phyloP scores from a whole-genome alignment of 176 grass and related monocot species.

The Secale cereale region DNA sequence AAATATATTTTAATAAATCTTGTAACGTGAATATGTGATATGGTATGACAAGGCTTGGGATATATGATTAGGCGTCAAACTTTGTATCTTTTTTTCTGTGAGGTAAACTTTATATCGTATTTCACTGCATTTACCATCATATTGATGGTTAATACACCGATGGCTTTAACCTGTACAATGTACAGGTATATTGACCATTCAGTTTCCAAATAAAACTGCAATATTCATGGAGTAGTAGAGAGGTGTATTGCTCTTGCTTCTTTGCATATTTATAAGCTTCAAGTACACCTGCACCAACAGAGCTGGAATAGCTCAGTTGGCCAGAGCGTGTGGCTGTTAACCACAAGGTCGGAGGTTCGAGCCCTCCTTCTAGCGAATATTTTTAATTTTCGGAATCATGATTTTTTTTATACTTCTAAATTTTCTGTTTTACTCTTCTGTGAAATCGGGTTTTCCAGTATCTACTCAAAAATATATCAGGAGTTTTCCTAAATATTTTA shows the following conservation, averaged over 20 bases:
- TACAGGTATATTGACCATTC: neutral
- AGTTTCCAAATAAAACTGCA: too few species aligned
- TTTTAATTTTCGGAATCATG: neutral
- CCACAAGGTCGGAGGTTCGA: constrained; percentile 55
- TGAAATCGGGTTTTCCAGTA: too few species aligned
- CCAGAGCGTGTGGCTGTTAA: constrained; percentile 74
- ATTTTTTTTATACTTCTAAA: too few species aligned
- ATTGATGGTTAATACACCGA: neutral
- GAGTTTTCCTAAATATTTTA: too few species aligned
- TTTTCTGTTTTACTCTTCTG: too few species aligned
- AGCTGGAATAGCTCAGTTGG: constrained; percentile 85
- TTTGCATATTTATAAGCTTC: accelerated
- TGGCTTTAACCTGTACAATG: neutral
- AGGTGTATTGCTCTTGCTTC: too few species aligned
- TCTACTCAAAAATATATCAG: too few species aligned
- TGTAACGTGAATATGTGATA: neutral
- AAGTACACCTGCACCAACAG: too few species aligned
- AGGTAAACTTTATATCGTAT: neutral
- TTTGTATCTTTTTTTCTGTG: neutral
- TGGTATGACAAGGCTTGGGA: neutral
- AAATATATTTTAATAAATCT: constrained; percentile 40
- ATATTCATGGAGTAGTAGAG: too few species aligned
- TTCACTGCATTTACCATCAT: neutral
- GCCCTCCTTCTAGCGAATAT: constrained; percentile 12
- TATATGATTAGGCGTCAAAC: neutral